A percentile compares a stretch with the other conserved stretches of the same genome.
Evolutionary conservation across 2,329 filamentous ascomycete genomes (phyloP).

Genomic region (Colletotrichum falcatum): DNA sequence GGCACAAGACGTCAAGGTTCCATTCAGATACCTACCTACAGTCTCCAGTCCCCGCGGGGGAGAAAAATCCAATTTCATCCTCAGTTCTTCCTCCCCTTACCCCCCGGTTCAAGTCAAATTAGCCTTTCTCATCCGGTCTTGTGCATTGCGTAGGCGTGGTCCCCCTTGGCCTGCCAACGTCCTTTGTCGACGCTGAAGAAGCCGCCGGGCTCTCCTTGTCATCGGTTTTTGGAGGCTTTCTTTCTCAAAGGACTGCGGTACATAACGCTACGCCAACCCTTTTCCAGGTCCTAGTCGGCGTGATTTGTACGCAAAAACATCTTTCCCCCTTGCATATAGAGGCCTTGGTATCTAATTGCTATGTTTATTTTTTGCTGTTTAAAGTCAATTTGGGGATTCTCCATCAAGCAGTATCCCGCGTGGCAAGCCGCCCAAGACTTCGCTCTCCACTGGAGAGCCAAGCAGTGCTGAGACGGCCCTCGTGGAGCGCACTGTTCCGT

Average conservation of each 20-base stretch:
- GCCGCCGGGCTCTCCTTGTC: constrained; percentile 29
- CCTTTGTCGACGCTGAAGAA: constrained; percentile 26
- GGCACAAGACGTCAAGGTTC: constrained; percentile 9
- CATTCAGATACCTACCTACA: constrained; percentile 15
- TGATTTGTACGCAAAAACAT: neutral
- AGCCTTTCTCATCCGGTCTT: constrained; percentile 26
- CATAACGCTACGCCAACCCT: constrained; percentile 15
- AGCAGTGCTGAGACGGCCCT: constrained; percentile 1
- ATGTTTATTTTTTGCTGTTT: neutral
- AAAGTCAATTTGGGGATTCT: neutral
- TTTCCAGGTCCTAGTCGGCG: neutral
- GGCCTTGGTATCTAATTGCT: neutral
- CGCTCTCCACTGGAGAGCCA: constrained; percentile 1
- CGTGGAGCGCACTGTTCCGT: neutral
- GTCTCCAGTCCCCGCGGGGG: neutral
- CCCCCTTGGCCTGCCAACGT: constrained; percentile 14
- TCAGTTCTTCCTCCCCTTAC: neutral
- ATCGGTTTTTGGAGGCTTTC: neutral
- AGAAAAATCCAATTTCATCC: neutral
- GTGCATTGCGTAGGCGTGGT: constrained; percentile 10
- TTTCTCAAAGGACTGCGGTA: neutral
- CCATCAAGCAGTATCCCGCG: constrained; percentile 11
- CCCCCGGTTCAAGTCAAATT: constrained; percentile 19
- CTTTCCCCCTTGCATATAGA: neutral
- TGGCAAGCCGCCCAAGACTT: constrained; percentile 4